Base-by-base conservation (phyloP, 345 rosid genomes). In the Populus simonii region DNA sequence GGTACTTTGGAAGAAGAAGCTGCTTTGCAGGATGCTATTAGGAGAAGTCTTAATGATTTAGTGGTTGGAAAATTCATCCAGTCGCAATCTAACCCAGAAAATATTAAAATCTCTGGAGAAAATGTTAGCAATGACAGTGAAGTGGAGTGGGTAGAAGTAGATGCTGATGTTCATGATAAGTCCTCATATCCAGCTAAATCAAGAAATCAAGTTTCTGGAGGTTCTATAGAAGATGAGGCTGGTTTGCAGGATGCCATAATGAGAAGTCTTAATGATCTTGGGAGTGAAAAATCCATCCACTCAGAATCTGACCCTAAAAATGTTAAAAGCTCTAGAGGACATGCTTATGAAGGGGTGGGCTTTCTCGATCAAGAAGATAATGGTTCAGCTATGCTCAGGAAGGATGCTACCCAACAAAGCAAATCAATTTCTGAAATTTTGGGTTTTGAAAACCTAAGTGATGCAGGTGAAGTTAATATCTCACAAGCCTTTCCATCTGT, bases 181-280 rank as follows among this genome's bases (percentile, higher is more conserved):
- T 76, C 68, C 13, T 83, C 72, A 3, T 77, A 55, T 55, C 83
- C 73, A 20, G 62, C 71, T 38, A 83, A 80, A 77, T 83, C 85
- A 63, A 83, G 68, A 36, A 80, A 79, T 78, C 69, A 82, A 12
- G 72, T 85, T 74, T 89, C 95, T 38, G 89, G 81, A 86, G 97
- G 97, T 68, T 68, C 77, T 81, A 55, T 85, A 74, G 89, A 90
- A 86, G 99, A 96, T 82, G 96, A 93, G 84, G 89, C 92, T 83
- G 92, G 90, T 84, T 86, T 96, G 78, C 92, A 89, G 80, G 93
- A 92, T 89, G 97, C 98, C 75, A 88, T 96, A 80, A 80, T 90
- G 85, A 93, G 92, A 87, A 96, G 99, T 85, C 90, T 91, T 78
- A 81, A 79, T 76, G 94, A 91, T 75, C 41, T 78, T 27, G 84